Conservation (phyloP, 2,329 filamentous ascomycete genomes). For the Pseudomassariella vexata region DNA sequence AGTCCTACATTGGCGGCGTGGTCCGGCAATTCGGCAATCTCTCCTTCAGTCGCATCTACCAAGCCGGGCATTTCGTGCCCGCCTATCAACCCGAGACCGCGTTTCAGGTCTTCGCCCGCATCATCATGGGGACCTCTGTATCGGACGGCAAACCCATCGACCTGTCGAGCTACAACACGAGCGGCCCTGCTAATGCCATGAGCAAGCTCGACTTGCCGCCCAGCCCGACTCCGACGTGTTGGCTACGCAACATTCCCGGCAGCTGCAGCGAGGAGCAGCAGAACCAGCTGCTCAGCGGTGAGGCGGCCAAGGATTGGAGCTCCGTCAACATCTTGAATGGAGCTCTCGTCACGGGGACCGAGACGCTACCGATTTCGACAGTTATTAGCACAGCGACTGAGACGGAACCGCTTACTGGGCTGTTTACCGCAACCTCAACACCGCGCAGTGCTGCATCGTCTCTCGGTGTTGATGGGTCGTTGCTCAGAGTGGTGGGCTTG, state of each 20-base stretch:
- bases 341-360: constrained; percentile 9
- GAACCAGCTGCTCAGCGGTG: constrained; percentile 4
- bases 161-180: constrained; percentile 39
- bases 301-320: constrained; percentile 4
- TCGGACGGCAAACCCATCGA: constrained; percentile 37
- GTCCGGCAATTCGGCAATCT: constrained; percentile 63
- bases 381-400: neutral
- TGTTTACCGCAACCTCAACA: constrained; percentile 6
- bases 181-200: constrained; percentile 43
- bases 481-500: neutral
- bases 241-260: constrained; percentile 40
- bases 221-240: constrained; percentile 44
- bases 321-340: constrained; percentile 12
- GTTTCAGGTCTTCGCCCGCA: constrained; percentile 40
- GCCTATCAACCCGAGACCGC: constrained; percentile 39
- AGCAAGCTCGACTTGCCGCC: constrained; percentile 38
- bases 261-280: constrained; percentile 46
- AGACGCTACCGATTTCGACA: neutral
- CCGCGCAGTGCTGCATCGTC: constrained; percentile 3
- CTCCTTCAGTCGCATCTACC: constrained; percentile 48
- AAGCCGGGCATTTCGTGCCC: constrained; percentile 45
- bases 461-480: neutral
- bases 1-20: constrained; percentile 52
- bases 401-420: constrained; percentile 4
- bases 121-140: constrained; percentile 38